Evolutionary conservation across 768 basidiomycete genomes (phyloP).

Genomic region (Mycena maculata): DNA sequence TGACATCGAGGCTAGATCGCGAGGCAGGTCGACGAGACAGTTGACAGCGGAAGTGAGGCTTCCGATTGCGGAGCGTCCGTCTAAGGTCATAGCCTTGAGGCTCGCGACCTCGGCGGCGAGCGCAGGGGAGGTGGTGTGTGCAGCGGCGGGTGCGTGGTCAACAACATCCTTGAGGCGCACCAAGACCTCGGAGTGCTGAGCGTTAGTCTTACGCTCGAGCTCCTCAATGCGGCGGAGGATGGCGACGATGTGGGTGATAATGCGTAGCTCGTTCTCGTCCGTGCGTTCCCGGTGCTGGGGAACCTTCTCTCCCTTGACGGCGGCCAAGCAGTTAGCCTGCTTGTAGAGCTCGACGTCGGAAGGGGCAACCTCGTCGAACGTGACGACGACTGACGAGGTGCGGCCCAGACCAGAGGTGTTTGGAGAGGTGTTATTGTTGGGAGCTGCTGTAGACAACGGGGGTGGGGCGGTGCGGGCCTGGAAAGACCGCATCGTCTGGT

Average conservation of each 20-base stretch:
- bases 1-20: neutral
- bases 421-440: too few species aligned
- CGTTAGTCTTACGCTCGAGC: neutral
- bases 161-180: neutral
- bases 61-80: neutral
- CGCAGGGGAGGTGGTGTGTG: neutral
- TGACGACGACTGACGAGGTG: neutral
- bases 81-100: neutral
- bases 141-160: neutral
- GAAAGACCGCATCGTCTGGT: too few species aligned
- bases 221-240: neutral
- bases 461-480: too few species aligned
- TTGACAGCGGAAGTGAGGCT: neutral
- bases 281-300: neutral
- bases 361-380: slow-evolving; percentile 6
- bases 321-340: neutral
- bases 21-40: neutral
- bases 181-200: neutral
- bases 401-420: too few species aligned
- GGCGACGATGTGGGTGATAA: neutral
- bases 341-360: slow-evolving; percentile 9
- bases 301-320: neutral
- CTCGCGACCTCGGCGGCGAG: neutral
- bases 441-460: too few species aligned
- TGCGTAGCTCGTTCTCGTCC: neutral